Base-by-base conservation (phyloP, 2,329 filamentous ascomycete genomes). In the Annulohypoxylon truncatum region DNA sequence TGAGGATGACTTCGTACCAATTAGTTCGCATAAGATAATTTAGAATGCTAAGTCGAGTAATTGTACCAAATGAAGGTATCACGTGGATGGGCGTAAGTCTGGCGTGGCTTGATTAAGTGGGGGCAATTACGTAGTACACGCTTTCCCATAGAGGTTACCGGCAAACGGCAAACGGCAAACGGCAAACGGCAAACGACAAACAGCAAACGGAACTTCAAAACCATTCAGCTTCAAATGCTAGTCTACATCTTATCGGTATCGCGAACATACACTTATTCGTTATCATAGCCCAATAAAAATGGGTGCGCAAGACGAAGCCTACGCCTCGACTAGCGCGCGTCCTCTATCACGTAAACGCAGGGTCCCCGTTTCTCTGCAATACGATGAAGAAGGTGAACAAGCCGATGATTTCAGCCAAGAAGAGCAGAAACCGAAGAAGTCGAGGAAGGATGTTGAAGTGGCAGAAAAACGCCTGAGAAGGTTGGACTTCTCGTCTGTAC, bases 401-500 rank as follows among this genome's bases (percentile, higher is more conserved):
- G 20, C 29, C 13, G 46, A 56, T 10, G 26, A 57, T 28, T 12
- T 22, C 15, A 51, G 57, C n/a, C 20, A 54, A 9, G 54, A 61
- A 40, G 7, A 50, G 10, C 22, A 52, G 12, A 52, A 38, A 10
- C 52, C 40, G 8, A 63, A 54, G 26, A 61, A 64, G 35, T 24
- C 38, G 22, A 55, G 15, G 33, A 57, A 47, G 20, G 59, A 55
- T n/a, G 28, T 5, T 8, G n/a, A 50, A 8, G 3, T 18, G 4
- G 42, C 29, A 2, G 67, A 69, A 24, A 64, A 64, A 46, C 67
- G 67, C 1, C 47, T 69, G 10, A 66, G 56, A 52, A 66, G 53
- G 63, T 66, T 3, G 10, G 46, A 1, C 10, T 28, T 28, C 31
- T 22, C 13, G 18, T 42, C 31, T 7, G 10, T 28, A 18, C 26